Evolutionary conservation across 2,329 filamentous ascomycete genomes (phyloP).

Genomic region (Beauveria varroae): DNA sequence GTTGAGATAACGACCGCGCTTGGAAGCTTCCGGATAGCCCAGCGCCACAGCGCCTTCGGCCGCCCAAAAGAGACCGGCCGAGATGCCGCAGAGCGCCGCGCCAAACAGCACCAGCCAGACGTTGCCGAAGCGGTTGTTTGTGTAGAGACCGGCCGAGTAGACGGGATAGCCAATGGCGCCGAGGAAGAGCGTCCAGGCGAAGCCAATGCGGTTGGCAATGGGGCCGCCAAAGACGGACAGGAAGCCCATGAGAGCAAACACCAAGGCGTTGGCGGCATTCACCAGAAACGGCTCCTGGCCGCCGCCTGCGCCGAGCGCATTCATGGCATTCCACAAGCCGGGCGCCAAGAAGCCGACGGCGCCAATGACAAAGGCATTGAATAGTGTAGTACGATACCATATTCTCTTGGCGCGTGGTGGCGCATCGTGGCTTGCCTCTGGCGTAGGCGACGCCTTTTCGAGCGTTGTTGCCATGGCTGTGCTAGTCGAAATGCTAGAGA

Average conservation of each 20-base stretch:
- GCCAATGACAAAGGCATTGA: slow-evolving; percentile 47
- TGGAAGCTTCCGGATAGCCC: slow-evolving; percentile 39
- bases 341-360: slow-evolving; percentile 43
- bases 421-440: not conserved
- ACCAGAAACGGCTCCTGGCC: slow-evolving; percentile 41
- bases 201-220: slow-evolving; percentile 40
- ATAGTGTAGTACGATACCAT: slow-evolving; percentile 45
- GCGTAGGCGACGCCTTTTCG: not conserved
- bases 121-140: slow-evolving; percentile 42
- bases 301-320: slow-evolving; percentile 43
- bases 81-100: slow-evolving; percentile 39
- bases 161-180: slow-evolving; percentile 40
- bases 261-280: slow-evolving; percentile 43
- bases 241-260: slow-evolving; percentile 38
- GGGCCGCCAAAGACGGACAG: slow-evolving; percentile 41
- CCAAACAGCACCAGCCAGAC: slow-evolving; percentile 44
- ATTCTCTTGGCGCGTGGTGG: slow-evolving; percentile 10
- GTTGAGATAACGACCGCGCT: slow-evolving; percentile 33
- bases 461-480: not conserved
- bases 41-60: slow-evolving; percentile 41
- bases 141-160: slow-evolving; percentile 40
- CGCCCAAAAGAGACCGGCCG: slow-evolving; percentile 43
- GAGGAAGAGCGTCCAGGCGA: slow-evolving; percentile 36
- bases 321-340: slow-evolving; percentile 50
- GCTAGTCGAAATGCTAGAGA: not conserved